Percentiles rank a stretch among this genome's conserved stretches.
Conservation (phyloP, 2,329 filamentous ascomycete species). For the Pseudogymnoascus sp. region DNA sequence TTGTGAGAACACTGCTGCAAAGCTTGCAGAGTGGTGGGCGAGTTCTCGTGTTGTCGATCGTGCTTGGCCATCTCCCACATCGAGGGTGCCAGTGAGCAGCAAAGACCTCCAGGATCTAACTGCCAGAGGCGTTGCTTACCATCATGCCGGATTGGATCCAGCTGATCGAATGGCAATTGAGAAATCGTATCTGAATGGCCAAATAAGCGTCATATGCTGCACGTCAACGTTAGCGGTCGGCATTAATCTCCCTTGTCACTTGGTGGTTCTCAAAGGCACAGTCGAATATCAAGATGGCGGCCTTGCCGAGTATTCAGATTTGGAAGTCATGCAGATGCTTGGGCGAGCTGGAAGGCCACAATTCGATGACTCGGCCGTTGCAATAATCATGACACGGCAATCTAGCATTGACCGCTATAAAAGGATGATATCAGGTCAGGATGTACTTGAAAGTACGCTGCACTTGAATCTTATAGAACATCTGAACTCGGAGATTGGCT, state of each 20-base stretch:
- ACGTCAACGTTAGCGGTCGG: conserved; percentile 80
- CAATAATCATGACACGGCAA: conserved; percentile 71
- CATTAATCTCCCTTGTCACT: conserved; percentile 75
- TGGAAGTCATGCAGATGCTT: conserved; percentile 88
- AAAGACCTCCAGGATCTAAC: conserved; percentile 49
- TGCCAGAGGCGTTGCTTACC: conserved; percentile 62
- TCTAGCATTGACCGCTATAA: conserved; percentile 61
- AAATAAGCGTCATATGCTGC: conserved; percentile 77
- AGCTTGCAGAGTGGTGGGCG: conserved; percentile 60
- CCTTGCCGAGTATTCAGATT: conserved; percentile 65
- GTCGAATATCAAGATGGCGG: conserved; percentile 54
- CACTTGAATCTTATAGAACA: conserved; percentile 77
- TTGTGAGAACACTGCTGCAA: conserved; percentile 58
- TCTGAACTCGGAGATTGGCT: conserved; percentile 73
- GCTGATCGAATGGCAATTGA: conserved; percentile 62
- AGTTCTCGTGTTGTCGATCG: conserved; percentile 42
- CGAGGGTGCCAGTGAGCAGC: conserved; percentile 44
- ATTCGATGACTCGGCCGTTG: conserved; percentile 68
- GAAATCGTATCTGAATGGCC: conserved; percentile 57
- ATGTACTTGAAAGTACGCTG: conserved; percentile 68
- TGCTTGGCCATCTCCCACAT: conserved; percentile 55
- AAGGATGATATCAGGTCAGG: conserved; percentile 63
- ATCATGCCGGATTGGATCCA: conserved; percentile 67
- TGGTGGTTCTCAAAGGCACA: conserved; percentile 78
- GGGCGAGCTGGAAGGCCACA: conserved; percentile 77